Evolutionary conservation across 75 land plant genomes (phyloP).

Genomic region (Picea sitchensis): DNA sequence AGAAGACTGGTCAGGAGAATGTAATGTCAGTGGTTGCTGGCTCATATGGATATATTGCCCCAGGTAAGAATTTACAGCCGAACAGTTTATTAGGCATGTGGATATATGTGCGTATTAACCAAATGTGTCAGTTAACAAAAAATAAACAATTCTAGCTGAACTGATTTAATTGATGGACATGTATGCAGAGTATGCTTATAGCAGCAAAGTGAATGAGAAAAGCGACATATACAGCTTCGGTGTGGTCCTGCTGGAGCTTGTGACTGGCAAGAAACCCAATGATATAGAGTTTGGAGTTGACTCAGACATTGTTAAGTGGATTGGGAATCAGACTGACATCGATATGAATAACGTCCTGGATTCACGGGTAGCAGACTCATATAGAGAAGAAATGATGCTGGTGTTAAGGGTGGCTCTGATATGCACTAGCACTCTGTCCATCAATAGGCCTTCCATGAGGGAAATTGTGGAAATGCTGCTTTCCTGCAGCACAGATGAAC

Average conservation of each 20-base stretch:
- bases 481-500: constrained; percentile 9
- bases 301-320: too few species aligned
- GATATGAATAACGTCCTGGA: neutral
- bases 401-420: constrained; percentile 18
- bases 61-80: constrained; percentile 5
- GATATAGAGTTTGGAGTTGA: constrained; percentile 6
- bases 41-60: constrained; percentile 54
- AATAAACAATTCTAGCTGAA: too few species aligned
- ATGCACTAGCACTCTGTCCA: constrained; percentile 25
- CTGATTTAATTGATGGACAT: too few species aligned
- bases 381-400: neutral
- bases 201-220: constrained; percentile 31
- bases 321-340: neutral
- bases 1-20: constrained; percentile 34
- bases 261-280: constrained; percentile 28
- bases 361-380: neutral
- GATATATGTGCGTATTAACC: too few species aligned
- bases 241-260: constrained; percentile 37
- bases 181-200: constrained; percentile 18
- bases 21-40: constrained; percentile 58
- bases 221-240: constrained; percentile 44
- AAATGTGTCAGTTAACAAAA: too few species aligned
- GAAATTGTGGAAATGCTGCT: constrained; percentile 21
- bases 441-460: constrained; percentile 24
- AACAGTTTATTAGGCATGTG: too few species aligned